Base-by-base conservation (phyloP, 1,284 basidiomycete genomes). In the Nidula niveotomentosa region DNA sequence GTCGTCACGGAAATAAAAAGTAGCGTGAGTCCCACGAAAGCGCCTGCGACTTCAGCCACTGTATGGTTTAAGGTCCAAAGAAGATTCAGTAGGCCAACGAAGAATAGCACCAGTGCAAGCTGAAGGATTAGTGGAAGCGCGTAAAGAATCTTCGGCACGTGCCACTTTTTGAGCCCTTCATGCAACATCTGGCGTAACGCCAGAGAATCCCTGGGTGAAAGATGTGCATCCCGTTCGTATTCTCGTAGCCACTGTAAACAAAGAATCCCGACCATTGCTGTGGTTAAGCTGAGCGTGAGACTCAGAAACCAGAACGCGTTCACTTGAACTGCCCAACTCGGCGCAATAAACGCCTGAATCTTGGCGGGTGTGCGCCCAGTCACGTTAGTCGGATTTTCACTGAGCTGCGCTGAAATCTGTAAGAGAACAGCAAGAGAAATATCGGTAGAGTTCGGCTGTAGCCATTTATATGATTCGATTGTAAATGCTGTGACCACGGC, bases 91-190 rank as follows among this genome's bases (percentile, higher is more conserved):
- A 64, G 41, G 7, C 69, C 69, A 0, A 51, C 60, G 17, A 69
- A 60, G 58, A 71, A 72, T 8, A 70, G 60, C 9, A 62, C 50
- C 5, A 70, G 55, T 0, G 69, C 60, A n/a, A 63, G 41, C 47
- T 71, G 65, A 12, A 71, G 58, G 8, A 71, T 57, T 4, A 67
- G 44, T 0, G 69, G 68, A 1, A 72, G 60, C 13, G 63, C 49
- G 1, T 65, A 57, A 13, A 71, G 60, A 9, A 68, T 62, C 9
- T 57, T 57, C 8, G 60, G 54, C 1, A 71, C 65, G 12, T 58
- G 56, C 69, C 69, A 72, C 35, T 55, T 56, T 3, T 59, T 51
- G 8, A 69, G 57, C n/a, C 64, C 65, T 44, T 67, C 62, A 12
- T 53, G 57, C 30, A 69, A 64, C 56, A 59, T 56, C 33, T 61